Evolutionary conservation across 2,329 filamentous ascomycete species (phyloP), one percentile per base, ranked within the genome.

Genomic region (Didymosphaeria variabile): DNA sequence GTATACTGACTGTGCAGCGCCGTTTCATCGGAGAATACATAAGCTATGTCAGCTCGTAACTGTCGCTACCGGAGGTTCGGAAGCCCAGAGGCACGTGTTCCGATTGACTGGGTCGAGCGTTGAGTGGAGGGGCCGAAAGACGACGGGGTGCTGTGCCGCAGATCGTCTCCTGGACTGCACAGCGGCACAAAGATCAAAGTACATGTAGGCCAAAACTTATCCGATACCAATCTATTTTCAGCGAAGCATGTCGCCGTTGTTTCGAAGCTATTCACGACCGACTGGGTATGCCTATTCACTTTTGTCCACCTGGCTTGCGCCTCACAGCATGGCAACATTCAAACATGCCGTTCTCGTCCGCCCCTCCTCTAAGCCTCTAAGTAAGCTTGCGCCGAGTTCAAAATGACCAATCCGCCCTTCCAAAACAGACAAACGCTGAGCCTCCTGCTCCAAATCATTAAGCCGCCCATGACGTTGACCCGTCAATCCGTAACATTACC

Each of bases 351-450:
- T 23, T 17, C 19, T 17, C n/a, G 8, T 7, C 2, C n/a, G 12
- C n/a, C 17, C 32, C 49, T 8, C 31, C 19, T 52, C 38, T 40
- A 40, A n/a, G 17, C 31, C 19, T 52, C 38, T 40, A 40, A n/a
- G 17, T 29, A 29, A 38, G 42, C 42, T 29, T 45, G 42, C 19
- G 19, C 42, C 42, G 15, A 7, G 13, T n/a, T 21, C 10, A 26
- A 38, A 38, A 21, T 15, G 49, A 52, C 19, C n/a, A 19, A 21
- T 31, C 23, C 45, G 45, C 45, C 13, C 34, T 36, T 10, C 52
- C 32, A 49, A 55, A 47, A 44, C 36, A 55, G 21, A 55, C 26
- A 42, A 56, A 44, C 21, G 21, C 29, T 50, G 45, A 52, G 45
- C 55, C 26, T 32, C 55, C 55, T 13, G 17, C 36, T 26, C 36